These are phyloP conservation scores for Tuber magnatum DNA, from an alignment of 495 filamentous ascomycete species.

Conservation along the genomic window DNA sequence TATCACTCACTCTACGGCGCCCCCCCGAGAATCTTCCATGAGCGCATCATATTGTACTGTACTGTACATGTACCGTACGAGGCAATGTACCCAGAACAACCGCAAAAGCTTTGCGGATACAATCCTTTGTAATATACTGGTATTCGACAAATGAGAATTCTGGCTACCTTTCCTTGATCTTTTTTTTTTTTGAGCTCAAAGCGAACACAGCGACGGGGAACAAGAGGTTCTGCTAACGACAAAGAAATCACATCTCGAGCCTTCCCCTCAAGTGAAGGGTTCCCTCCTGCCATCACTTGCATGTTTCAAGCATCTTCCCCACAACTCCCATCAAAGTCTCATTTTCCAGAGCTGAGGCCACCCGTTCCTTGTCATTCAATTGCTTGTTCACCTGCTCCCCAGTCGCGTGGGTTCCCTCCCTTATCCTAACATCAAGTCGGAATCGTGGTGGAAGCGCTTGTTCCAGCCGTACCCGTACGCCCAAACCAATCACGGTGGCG, in stretches of 20 bases:
- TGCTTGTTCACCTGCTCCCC: slow-evolving; percentile 95
- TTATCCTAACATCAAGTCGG: slow-evolving; percentile 85
- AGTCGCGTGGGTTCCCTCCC: slow-evolving; percentile 90
- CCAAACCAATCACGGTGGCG: slow-evolving; percentile 91
- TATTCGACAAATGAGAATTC: not conserved
- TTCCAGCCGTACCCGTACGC: slow-evolving; percentile 82
- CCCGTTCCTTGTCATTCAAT: slow-evolving; percentile 88
- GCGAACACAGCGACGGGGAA: not conserved
- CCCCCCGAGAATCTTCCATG: not conserved
- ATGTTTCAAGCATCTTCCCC: slow-evolving; percentile 87
- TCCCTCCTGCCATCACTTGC: slow-evolving; percentile 40
- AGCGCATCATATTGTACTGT: not conserved
- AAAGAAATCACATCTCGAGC: not conserved
- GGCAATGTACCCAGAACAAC: too few species aligned
- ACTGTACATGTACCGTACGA: not conserved
- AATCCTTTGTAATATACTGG: not conserved
- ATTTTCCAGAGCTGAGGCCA: slow-evolving; percentile 92
- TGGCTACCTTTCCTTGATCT: not conserved
- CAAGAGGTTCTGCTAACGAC: not conserved
- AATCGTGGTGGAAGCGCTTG: slow-evolving; percentile 88
- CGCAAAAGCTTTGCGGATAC: not conserved
- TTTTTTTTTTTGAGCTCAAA: not conserved
- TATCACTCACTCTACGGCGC: not conserved
- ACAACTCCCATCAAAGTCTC: slow-evolving; percentile 78
- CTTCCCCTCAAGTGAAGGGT: not conserved